Evolutionary conservation across 2,329 filamentous ascomycete genomes (phyloP).

Genomic region (Fusarium scirpi): DNA sequence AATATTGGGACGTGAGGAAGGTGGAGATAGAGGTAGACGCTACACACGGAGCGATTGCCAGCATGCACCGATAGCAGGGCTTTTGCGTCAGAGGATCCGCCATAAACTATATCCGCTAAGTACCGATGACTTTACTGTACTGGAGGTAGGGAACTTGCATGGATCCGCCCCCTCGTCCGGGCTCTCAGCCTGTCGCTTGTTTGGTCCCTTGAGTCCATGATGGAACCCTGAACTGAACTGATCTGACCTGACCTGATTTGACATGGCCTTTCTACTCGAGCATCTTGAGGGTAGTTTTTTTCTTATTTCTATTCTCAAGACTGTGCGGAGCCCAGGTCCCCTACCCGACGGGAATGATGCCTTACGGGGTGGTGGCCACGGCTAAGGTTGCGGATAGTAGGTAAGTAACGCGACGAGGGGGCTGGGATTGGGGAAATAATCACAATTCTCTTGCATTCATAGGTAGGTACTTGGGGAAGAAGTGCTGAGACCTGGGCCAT

Average conservation of each 20-base stretch:
- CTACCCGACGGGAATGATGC: neutral
- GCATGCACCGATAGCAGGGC: constrained; percentile 17
- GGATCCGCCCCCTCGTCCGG: constrained; percentile 7
- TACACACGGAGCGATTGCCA: constrained; percentile 27
- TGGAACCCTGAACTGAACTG: constrained; percentile 17
- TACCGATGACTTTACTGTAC: constrained; percentile 19
- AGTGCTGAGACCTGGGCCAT: neutral
- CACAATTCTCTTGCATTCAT: constrained; percentile 29
- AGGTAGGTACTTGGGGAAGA: neutral
- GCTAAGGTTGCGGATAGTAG: constrained; percentile 19
- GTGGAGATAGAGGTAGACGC: constrained; percentile 26
- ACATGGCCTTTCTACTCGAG: neutral
- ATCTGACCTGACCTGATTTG: neutral
- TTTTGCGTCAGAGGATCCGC: constrained; percentile 14
- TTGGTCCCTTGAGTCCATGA: constrained; percentile 29
- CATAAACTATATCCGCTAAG: constrained; percentile 12
- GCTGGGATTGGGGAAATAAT: constrained; percentile 30
- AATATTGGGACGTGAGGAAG: constrained; percentile 28
- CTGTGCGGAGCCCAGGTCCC: constrained; percentile 7
- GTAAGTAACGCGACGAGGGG: constrained; percentile 1
- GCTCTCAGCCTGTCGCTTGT: constrained; percentile 32
- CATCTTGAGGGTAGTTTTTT: constrained; percentile 20
- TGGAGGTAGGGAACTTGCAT: neutral
- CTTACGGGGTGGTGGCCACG: constrained; percentile 4
- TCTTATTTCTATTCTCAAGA: constrained; percentile 9